phyloP scores from a whole-genome alignment of 1,284 basidiomycete genomes.

The Microbotryum silenes-acaulis region DNA sequence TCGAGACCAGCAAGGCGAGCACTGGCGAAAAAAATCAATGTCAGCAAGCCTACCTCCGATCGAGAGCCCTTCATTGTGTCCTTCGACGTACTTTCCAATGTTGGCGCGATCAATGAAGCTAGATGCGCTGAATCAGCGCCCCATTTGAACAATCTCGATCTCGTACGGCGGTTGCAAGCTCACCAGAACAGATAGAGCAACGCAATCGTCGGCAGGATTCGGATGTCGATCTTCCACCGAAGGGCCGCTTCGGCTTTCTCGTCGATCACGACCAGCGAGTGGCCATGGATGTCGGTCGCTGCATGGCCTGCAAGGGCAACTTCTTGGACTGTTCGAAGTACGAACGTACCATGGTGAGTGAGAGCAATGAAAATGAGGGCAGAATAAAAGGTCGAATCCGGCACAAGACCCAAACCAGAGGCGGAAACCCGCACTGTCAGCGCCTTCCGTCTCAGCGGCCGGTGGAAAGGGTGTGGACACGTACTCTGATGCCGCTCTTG shows the following conservation, averaged over 20 bases:
- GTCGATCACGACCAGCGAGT: constrained; percentile 35
- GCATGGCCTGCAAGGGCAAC: constrained; percentile 18
- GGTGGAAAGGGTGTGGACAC: too few relatives aligned
- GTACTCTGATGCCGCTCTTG: too few relatives aligned
- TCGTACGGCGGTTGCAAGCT: neutral
- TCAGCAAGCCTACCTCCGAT: too few relatives aligned
- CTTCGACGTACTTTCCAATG: constrained; percentile 40
- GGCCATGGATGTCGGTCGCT: constrained; percentile 28
- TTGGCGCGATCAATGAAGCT: constrained; percentile 21
- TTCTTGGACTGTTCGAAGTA: constrained; percentile 12
- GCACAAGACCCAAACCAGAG: too few relatives aligned
- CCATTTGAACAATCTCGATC: neutral
- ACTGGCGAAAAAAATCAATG: neutral
- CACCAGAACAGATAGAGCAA: constrained; percentile 26
- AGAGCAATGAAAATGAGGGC: too few relatives aligned
- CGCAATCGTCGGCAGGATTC: constrained; percentile 33
- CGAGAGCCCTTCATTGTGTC: too few relatives aligned
- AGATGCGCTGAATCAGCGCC: neutral
- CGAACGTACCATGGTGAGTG: too few relatives aligned
- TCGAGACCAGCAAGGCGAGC: constrained; percentile 55
- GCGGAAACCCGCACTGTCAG: too few relatives aligned
- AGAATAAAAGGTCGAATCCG: too few relatives aligned
- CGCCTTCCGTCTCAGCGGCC: too few relatives aligned
- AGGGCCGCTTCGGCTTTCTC: constrained; percentile 27
- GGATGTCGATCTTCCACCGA: constrained; percentile 33